Conservation (phyloP, 148 eudicot species). For the Pouteria glomerata region DNA sequence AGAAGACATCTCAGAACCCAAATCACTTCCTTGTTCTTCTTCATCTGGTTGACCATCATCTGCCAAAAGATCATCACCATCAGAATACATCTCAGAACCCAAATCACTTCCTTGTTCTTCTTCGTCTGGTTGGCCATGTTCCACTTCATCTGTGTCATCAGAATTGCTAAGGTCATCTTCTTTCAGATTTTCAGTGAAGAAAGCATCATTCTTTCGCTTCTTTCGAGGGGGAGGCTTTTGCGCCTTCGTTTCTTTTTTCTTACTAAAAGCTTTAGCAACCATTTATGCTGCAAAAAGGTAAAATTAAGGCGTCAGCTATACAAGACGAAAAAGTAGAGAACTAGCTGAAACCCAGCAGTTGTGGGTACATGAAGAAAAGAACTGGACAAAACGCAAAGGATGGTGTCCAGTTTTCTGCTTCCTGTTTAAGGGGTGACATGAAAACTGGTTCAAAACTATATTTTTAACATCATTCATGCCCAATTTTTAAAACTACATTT, state of each 20-base stretch:
- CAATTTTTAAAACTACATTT: no score
- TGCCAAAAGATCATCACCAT: conserved; percentile 41
- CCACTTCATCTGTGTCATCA: conserved; percentile 27
- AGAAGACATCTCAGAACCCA: conserved; percentile 39
- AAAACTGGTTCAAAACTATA: no score
- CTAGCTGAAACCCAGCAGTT: not conserved
- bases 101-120: conserved; percentile 29
- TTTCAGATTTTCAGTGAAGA: conserved; percentile 15
- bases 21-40: conserved; percentile 27
- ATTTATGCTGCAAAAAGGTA: conserved; percentile 10
- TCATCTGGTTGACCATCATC: conserved; percentile 12
- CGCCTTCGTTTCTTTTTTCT: conserved; percentile 28
- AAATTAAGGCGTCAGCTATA: not conserved
- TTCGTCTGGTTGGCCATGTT: conserved; percentile 12
- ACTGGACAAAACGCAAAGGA: no score
- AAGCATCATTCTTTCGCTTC: conserved; percentile 31
- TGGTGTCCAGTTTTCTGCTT: no score
- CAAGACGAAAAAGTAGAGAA: not conserved
- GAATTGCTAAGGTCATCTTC: conserved; percentile 34
- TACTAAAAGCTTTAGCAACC: conserved; percentile 26
- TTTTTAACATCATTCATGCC: no score
- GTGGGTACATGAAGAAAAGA: not conserved
- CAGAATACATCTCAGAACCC: conserved; percentile 41
- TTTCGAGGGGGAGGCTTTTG: conserved; percentile 23
- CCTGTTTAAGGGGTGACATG: no score